Base-by-base conservation (phyloP, 768 basidiomycete genomes). In the Boletus insuetus region DNA sequence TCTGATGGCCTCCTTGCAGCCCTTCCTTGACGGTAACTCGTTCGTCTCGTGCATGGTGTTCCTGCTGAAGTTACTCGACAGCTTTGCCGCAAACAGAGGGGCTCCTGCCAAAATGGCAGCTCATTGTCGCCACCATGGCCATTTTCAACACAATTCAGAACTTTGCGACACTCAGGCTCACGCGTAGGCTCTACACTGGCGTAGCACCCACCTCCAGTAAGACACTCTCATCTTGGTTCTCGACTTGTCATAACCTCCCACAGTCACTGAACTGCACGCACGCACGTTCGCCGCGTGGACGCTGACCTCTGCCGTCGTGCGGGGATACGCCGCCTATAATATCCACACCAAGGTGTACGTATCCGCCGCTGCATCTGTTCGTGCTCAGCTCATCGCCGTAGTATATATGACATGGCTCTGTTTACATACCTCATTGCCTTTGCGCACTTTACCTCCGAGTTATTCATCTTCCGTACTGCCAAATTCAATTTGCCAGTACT, bases 251-350 rank as follows among this genome's bases (percentile, higher is more conserved):
- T 37, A 41, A 46, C 17, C 17, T 10, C 52, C 45, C 40, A 8
- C 72, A 96, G 96, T 99, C 12, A 94, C 92, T 8, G 72, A 79
- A 17, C 79, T 98, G 19, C 91, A 95, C 60, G 89, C 91, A 37
- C 82, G 96, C 44, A 91, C 94, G 6, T 97, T 97, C 68, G 95
- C 82, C 1, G 79, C 84, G 1, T 99, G 96, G 96, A 98, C 95
- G 0, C 70, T 96, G 48, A 86, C 89, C 6, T 84, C 92, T 9
- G 91, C 90, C 22, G 74, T 89, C 44, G 84, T 98, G 46, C 85
- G 96, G 35, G 75, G 79, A 46, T 94, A 94, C 63, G 91, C 93
- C 12, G 94, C 96, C 7, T 98, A 94, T 73, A 79, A 98, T 68
- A 89, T 98, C 61, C 75, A 85, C 54, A 78, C 84, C 66, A 91